A percentile compares a stretch with the other conserved stretches of the same genome.
Evolutionary conservation across 2,329 filamentous ascomycete species (phyloP).

Genomic region (Hypoxylon rubiginosum): DNA sequence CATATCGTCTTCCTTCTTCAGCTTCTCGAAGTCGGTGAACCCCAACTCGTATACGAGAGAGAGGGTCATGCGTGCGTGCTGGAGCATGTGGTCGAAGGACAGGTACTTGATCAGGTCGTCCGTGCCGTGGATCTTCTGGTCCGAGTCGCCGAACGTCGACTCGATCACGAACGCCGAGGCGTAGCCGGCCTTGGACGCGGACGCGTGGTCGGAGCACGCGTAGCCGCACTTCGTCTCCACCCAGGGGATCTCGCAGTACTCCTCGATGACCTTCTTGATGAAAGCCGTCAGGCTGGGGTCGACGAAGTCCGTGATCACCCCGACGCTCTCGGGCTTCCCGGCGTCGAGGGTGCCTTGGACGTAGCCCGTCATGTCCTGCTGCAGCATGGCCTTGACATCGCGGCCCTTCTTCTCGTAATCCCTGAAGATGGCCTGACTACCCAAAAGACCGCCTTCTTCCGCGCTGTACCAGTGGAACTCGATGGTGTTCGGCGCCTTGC

Average conservation of each 20-base stretch:
- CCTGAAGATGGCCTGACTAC: conserved; percentile 88
- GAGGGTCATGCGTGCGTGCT: conserved; percentile 88
- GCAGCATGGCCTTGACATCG: conserved; percentile 94
- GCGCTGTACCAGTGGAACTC: conserved; percentile 95
- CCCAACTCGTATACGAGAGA: conserved; percentile 87
- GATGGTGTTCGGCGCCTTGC: conserved; percentile 84
- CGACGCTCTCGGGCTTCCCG: conserved; percentile 85
- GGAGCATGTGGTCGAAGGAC: conserved; percentile 90
- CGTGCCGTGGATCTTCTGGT: conserved; percentile 78
- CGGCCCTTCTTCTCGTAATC: conserved; percentile 79
- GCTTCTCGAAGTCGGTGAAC: conserved; percentile 75
- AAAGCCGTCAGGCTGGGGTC: conserved; percentile 86
- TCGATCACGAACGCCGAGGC: conserved; percentile 83
- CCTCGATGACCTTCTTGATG: conserved; percentile 88
- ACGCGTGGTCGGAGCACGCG: conserved; percentile 82
- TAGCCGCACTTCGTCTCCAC: conserved; percentile 91
- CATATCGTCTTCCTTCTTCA: conserved; percentile 52
- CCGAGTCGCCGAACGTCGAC: conserved; percentile 74
- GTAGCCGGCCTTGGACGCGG: conserved; percentile 79
- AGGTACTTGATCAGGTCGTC: conserved; percentile 79
- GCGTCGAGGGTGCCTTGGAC: conserved; percentile 85
- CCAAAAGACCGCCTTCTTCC: conserved; percentile 77
- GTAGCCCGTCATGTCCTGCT: conserved; percentile 98
- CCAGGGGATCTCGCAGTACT: conserved; percentile 91
- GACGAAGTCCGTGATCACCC: conserved; percentile 93